A percentile compares a stretch with the other conserved stretches of the same genome.
Conservation (phyloP, 1,284 basidiomycete species). For the Rugosomyces carneus region DNA sequence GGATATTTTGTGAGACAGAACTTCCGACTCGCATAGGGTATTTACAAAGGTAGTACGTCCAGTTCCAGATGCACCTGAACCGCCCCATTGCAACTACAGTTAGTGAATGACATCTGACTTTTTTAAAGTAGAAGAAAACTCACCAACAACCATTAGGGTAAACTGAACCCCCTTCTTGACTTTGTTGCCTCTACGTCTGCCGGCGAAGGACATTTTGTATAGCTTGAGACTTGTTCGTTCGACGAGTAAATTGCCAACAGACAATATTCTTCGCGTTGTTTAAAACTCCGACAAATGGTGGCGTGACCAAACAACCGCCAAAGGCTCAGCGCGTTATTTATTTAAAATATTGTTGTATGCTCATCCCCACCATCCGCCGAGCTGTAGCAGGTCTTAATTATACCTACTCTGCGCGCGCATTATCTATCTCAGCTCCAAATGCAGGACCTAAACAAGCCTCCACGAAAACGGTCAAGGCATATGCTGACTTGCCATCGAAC, state of each 20-base stretch:
- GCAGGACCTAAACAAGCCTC: constrained; percentile 2
- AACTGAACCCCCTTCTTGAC: constrained; percentile 97
- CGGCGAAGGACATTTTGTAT: constrained; percentile 70
- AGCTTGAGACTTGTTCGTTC: constrained; percentile 10
- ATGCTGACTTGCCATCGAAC: constrained; percentile 48
- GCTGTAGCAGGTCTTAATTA: constrained; percentile 6
- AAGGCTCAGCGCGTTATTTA: not conserved
- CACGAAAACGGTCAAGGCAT: constrained; percentile 43
- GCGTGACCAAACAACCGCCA: constrained; percentile 25
- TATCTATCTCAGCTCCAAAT: constrained; percentile 5
- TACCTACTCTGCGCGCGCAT: constrained; percentile 4
- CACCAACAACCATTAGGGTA: constrained; percentile 92
- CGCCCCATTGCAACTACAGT: constrained; percentile 2
- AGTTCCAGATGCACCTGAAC: constrained; percentile 86
- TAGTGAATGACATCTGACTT: constrained; percentile 14
- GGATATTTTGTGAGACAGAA: constrained; percentile 79
- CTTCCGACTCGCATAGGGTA: constrained; percentile 93
- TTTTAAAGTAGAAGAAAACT: constrained; percentile 24
- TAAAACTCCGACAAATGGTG: constrained; percentile 35
- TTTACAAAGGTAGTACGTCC: constrained; percentile 98
- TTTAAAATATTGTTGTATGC: constrained; percentile 16
- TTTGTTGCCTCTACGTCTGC: constrained; percentile 87
- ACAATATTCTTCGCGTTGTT: constrained; percentile 17
- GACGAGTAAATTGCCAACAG: constrained; percentile 14
- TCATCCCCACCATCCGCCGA: constrained; percentile 7